phyloP scores from a whole-genome alignment of 2,329 filamentous ascomycete genomes.

The Aspergillus texensis region DNA sequence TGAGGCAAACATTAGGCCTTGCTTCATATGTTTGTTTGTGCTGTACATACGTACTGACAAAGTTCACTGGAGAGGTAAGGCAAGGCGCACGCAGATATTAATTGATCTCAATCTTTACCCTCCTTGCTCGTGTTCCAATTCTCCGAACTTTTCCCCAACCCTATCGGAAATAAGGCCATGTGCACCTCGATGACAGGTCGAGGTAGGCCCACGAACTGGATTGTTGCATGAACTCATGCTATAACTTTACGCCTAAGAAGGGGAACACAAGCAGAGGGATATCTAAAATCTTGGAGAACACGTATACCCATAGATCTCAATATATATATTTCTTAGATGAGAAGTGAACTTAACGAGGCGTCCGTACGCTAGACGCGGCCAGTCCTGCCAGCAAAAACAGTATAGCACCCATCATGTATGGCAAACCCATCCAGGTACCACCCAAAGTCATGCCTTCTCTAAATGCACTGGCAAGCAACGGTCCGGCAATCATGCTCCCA shows the following conservation, averaged over 20 bases:
- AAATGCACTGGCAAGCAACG: constrained; percentile 11
- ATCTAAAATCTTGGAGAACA: neutral
- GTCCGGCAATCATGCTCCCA: constrained; percentile 13
- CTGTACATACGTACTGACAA: neutral
- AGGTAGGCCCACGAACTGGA: neutral
- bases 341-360: neutral
- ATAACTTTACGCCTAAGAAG: neutral
- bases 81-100: neutral
- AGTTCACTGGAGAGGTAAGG: neutral
- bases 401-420: constrained; percentile 11
- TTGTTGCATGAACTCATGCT: neutral
- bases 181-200: neutral
- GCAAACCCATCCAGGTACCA: constrained; percentile 14
- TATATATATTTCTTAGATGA: neutral
- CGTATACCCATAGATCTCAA: neutral
- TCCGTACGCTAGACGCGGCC: neutral
- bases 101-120: neutral
- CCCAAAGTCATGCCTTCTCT: constrained; percentile 9
- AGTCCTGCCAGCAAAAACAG: constrained; percentile 6
- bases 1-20: neutral
- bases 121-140: neutral
- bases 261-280: neutral
- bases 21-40: neutral
- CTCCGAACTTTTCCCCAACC: neutral
- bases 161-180: neutral